phyloP scores from a whole-genome alignment of 2,329 filamentous ascomycete genomes.

The Diaporthe helianthi region DNA sequence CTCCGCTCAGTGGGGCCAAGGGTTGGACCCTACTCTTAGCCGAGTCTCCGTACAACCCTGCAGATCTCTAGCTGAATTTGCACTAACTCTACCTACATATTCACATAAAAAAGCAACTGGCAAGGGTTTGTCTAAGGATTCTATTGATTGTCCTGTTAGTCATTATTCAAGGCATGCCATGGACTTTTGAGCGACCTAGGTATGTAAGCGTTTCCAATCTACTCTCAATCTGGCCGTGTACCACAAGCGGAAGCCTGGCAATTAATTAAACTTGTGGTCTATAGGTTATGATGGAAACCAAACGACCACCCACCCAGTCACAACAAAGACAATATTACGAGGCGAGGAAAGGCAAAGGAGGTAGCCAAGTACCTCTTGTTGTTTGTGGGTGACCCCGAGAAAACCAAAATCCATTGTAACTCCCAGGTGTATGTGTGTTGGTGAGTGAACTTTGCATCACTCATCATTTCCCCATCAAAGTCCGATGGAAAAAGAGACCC shows the following conservation, averaged over 20 bases:
- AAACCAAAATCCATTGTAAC: slow-evolving; percentile 32
- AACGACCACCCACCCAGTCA: background rate
- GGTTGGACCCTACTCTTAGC: no score
- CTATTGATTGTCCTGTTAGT: no score
- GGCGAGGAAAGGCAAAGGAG: background rate
- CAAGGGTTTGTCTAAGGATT: background rate
- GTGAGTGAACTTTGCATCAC: slow-evolving; percentile 28
- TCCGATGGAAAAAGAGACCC: background rate
- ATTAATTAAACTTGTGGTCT: background rate
- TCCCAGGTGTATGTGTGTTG: slow-evolving; percentile 15
- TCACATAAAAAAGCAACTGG: no score
- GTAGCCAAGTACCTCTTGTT: background rate
- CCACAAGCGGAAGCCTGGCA: background rate
- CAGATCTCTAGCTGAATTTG: no score
- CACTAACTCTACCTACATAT: no score
- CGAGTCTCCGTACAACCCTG: no score
- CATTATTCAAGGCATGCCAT: background rate
- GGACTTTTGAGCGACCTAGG: no score
- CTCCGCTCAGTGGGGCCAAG: no score
- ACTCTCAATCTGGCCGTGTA: background rate
- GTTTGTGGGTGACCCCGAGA: slow-evolving; percentile 31
- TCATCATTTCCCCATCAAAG: slow-evolving; percentile 4
- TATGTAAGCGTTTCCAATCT: background rate
- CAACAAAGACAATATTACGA: background rate
- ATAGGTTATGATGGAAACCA: background rate